phyloP scores from a whole-genome alignment of 108 stramenopile species.

The Conticribra guillardii region DNA sequence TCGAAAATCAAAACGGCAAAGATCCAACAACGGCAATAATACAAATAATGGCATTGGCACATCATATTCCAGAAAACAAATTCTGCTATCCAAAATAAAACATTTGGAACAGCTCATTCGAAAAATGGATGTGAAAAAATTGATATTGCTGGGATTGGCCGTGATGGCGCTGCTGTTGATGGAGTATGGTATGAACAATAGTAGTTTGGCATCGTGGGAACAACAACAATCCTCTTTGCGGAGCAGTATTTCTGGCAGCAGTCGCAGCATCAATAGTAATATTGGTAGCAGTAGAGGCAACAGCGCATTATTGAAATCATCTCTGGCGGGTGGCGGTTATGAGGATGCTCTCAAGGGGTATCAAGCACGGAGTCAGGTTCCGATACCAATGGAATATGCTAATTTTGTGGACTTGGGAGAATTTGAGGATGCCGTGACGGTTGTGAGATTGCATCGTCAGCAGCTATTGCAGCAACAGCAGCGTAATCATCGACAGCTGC shows the following conservation, averaged over 20 bases:
- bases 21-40: too few relatives aligned
- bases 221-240: background rate
- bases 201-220: background rate
- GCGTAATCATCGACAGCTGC: slow-evolving; percentile 10
- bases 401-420: slow-evolving; percentile 46
- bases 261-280: too few relatives aligned
- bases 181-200: background rate
- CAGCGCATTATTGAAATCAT: too few relatives aligned
- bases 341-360: slow-evolving; percentile 7
- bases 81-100: background rate
- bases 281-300: too few relatives aligned
- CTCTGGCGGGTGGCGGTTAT: background rate
- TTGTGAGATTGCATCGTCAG: slow-evolving; percentile 17
- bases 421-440: slow-evolving; percentile 33
- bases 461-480: slow-evolving; percentile 9
- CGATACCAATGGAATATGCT: slow-evolving; percentile 27
- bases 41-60: background rate
- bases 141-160: background rate
- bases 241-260: too few relatives aligned
- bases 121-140: background rate
- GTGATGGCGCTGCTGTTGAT: background rate
- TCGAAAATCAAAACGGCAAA: background rate
- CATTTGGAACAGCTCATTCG: too few relatives aligned
- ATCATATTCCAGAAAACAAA: background rate
- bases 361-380: slow-evolving; percentile 42